These are phyloP conservation scores for Friedmanniomyces endolithicus DNA, from an alignment of 495 filamentous ascomycete genomes.

Conservation along the genomic window DNA sequence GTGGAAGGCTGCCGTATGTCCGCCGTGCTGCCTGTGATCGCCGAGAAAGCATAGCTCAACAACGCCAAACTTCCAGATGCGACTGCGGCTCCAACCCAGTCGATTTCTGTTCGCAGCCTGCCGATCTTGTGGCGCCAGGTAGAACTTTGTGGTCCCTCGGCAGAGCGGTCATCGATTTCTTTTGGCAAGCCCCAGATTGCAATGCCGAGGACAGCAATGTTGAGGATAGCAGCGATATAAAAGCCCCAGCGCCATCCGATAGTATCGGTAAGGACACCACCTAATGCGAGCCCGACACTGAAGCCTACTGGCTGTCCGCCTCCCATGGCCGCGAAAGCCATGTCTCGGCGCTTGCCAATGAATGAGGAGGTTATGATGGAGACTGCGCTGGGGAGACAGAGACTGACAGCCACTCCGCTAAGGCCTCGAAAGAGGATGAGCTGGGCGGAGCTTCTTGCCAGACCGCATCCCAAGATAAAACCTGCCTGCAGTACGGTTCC, in stretches of 20 bases:
- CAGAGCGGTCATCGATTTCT: constrained; percentile 14
- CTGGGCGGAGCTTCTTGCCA: constrained; percentile 35
- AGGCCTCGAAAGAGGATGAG: constrained; percentile 40
- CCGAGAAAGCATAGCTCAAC: constrained; percentile 37
- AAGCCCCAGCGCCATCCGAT: constrained; percentile 41
- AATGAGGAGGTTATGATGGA: constrained; percentile 36
- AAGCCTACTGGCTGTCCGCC: constrained; percentile 39
- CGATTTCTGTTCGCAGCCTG: constrained; percentile 31
- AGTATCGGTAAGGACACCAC: constrained; percentile 36
- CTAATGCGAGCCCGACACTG: constrained; percentile 33
- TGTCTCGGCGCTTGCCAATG: constrained; percentile 32
- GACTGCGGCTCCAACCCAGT: constrained; percentile 37
- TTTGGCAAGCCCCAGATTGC: constrained; percentile 32
- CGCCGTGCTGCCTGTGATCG: constrained; percentile 28
- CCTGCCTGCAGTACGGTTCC: constrained; percentile 35
- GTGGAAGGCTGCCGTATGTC: constrained; percentile 26
- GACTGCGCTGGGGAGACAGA: constrained; percentile 42
- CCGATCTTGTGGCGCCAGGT: constrained; percentile 15
- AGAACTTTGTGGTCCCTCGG: not conserved
- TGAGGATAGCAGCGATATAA: constrained; percentile 32
- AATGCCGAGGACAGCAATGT: constrained; percentile 25
- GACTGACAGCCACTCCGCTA: constrained; percentile 38
- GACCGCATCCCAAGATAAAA: constrained; percentile 38
- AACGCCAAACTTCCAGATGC: constrained; percentile 30
- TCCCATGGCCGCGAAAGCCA: constrained; percentile 37